Evolutionary conservation across 495 filamentous ascomycete genomes (phyloP).

Genomic region (Penicillium coprophilum): DNA sequence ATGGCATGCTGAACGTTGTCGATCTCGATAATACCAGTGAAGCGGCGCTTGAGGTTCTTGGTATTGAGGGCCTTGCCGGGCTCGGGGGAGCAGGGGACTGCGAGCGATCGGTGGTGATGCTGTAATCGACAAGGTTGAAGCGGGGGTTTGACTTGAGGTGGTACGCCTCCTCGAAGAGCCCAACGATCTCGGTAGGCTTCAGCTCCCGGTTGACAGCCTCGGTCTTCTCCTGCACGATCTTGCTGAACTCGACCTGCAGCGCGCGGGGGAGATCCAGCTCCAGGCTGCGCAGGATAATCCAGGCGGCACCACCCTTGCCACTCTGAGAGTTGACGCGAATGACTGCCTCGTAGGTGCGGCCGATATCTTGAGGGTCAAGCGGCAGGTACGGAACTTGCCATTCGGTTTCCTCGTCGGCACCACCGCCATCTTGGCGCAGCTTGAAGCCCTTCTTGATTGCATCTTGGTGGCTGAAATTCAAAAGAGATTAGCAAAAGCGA

Average conservation of each 20-base stretch:
- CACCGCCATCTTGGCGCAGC: constrained; percentile 58
- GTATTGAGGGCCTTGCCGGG: constrained; percentile 70
- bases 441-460: constrained; percentile 98
- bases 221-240: constrained; percentile 76
- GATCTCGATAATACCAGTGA: constrained; percentile 84
- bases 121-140: constrained; percentile 89
- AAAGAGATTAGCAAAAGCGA: constrained; percentile 62
- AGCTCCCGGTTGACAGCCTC: constrained; percentile 79
- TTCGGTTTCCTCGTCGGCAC: constrained; percentile 54
- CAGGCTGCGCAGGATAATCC: constrained; percentile 85
- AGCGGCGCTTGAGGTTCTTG: constrained; percentile 75
- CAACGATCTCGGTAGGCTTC: constrained; percentile 74
- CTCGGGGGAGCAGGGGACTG: constrained; percentile 69
- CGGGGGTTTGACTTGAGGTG: constrained; percentile 76
- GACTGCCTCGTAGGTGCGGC: constrained; percentile 92
- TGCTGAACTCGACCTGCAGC: constrained; percentile 87
- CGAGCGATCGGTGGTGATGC: constrained; percentile 82
- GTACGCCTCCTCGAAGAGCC: constrained; percentile 85
- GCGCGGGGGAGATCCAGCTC: constrained; percentile 92
- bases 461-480: constrained; percentile 77
- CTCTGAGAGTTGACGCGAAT: constrained; percentile 97
- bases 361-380: constrained; percentile 89
- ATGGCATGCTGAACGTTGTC: constrained; percentile 78
- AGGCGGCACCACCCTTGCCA: constrained; percentile 93
- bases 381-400: constrained; percentile 89